phyloP scores from a whole-genome alignment of 257 asterid species.

The Cordia subcordata region DNA sequence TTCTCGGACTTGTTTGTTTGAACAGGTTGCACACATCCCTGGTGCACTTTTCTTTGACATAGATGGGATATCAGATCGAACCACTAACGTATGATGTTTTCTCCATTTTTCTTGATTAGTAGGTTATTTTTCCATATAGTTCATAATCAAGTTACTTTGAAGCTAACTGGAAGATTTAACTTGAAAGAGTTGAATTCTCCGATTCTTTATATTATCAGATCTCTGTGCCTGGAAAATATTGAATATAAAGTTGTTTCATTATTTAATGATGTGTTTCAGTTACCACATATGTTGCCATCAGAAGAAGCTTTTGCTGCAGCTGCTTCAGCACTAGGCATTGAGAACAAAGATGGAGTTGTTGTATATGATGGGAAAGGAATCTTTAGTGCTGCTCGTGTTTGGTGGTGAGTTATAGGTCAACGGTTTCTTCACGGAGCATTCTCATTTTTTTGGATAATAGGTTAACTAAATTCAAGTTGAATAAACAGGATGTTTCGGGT shows the following conservation, averaged over 20 bases:
- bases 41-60: constrained; percentile 94
- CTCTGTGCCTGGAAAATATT: neutral
- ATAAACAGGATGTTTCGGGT: constrained; percentile 93
- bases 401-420: constrained; percentile 68
- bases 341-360: constrained; percentile 79
- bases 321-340: constrained; percentile 93
- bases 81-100: constrained; percentile 57
- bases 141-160: neutral
- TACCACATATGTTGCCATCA: constrained; percentile 98
- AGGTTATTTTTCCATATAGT: neutral
- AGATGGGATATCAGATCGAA: constrained; percentile 78
- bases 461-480: neutral
- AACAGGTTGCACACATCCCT: constrained; percentile 97
- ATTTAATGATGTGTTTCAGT: constrained; percentile 37
- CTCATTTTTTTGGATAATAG: neutral
- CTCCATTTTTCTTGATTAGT: constrained; percentile 1
- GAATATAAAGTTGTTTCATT: neutral
- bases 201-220: neutral
- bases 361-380: constrained; percentile 98
- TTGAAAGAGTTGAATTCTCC: neutral
- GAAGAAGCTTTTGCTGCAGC: constrained; percentile 99
- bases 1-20: constrained; percentile 5
- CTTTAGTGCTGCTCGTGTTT: constrained; percentile 98
- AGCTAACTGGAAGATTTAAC: neutral
- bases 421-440: neutral